Base-by-base conservation (phyloP, 129 eudicot species). In the Flaveria brownii region DNA sequence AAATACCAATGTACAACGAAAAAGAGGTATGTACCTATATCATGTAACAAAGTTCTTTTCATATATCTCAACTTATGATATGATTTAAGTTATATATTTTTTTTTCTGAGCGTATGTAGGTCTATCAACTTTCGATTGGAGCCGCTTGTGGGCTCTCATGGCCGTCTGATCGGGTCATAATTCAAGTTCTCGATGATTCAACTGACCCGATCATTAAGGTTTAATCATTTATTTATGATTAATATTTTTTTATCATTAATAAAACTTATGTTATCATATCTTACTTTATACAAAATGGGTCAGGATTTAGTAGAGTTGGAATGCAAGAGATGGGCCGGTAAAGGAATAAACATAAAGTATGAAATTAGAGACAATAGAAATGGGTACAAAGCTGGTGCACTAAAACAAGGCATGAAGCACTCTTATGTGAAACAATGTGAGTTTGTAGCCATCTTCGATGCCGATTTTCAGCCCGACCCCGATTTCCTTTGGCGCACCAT, bases 141-240 rank as follows among this genome's bases (percentile, higher is more conserved):
- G 98, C 98, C n/a, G 98, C 96, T 41, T 93, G 98, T 61, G 92
- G 91, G 16, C 92, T 93, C 41, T 90, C 96, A 12, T 93, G 97
- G 98, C 98, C 98, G 0, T 85, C 89, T 4, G 91, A 93, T 81
- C 82, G 98, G 18, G 86, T 93, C 66, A 88, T 90, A 68, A 77
- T 93, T 78, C 98, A 93, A 84, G 91, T 93, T 81, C 96, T 93
- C 52, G 98, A 93, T 62, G 98, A 93, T 75, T 93, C 98, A 9
- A 93, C 98, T 0, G 98, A 93, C 54, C 90, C 87, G 20, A 56
- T 59, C 17, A 82, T 86, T 39, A 93, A 93, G 95, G 98, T 93
- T 54, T 30, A 7, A 63, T 63, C 22, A 63, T 63, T 1, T 30
- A 28, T 63, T 13, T 30, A 25, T 4, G 61, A 23, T 55, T 20